Evolutionary conservation across 225 moss, liverwort and hornwort genomes (phyloP), one percentile per base, ranked within the genome.

Genomic region (Straminergon stramineum): DNA sequence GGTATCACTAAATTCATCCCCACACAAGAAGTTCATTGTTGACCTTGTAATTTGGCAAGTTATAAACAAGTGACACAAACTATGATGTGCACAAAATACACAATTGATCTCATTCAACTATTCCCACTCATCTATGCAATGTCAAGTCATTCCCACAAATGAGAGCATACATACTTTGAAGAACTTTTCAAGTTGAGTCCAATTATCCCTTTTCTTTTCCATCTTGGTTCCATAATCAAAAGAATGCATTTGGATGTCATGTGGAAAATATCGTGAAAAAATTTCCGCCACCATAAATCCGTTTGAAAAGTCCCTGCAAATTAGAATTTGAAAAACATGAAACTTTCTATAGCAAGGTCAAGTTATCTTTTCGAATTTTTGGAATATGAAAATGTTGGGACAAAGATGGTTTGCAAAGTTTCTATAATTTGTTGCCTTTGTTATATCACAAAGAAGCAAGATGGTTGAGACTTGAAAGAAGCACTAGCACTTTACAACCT

Each of bases 261-360:
- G 92, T 45, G 97, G 98, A 28, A 95, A 99, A 84, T 96, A 99
- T 56, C 93, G 95, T 15, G 97, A 99, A 89, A 97, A 97, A 60
- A 99, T 99, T 90, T 99, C 97, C 20, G 97, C 98, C 89, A 99
- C 97, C 90, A 99, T 87, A 89, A 99, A 99, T 60, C 97, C 97
- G 83, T 99, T 99, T 22, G 98, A 96, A 87, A 99, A 99, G 88
- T 99, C 97, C 63, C 98, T 99, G 63, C 83, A 89, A 88, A 68
- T 31, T 79, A 63, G 5, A 87, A 87, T 41, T 43, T 26, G 6
- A 1, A 26, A 80, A 65, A 70, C 35, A 52, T 86, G 8, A 85
- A 51, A 56, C 28, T 56, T 68, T 62, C 10, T 55, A 30, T 67
- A 1, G 4, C 11, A 39, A 81, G 4, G 7, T 55, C 7, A 4